Evolutionary conservation across 257 asterid genomes (phyloP).

Genomic region (Petunia secreta): DNA sequence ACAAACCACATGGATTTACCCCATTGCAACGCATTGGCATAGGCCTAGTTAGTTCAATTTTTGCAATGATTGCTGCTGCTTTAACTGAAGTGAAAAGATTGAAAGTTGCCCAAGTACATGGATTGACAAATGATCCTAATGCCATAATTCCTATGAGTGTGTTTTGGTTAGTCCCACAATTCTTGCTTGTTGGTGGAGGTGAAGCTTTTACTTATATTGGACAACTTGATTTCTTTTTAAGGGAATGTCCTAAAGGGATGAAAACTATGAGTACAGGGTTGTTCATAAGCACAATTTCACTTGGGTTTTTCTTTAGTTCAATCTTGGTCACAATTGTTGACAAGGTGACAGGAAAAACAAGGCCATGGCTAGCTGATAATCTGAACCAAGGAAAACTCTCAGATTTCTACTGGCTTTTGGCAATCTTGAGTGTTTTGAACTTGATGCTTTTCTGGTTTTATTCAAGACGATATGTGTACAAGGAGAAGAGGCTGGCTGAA

Average conservation of each 20-base stretch:
- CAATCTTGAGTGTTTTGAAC: constrained; percentile 57
- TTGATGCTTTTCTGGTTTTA: constrained; percentile 47
- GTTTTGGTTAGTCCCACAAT: constrained; percentile 76
- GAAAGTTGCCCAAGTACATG: constrained; percentile 42
- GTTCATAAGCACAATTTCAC: constrained; percentile 72
- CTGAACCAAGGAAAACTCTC: constrained; percentile 68
- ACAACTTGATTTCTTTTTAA: constrained; percentile 81
- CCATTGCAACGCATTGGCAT: constrained; percentile 67
- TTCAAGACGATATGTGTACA: constrained; percentile 72
- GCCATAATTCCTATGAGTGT: constrained; percentile 53
- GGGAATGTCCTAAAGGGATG: constrained; percentile 92
- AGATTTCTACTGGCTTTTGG: constrained; percentile 76
- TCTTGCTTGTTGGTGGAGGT: constrained; percentile 72
- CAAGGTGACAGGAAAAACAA: constrained; percentile 47
- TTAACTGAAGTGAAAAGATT: constrained; percentile 56
- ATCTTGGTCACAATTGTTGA: constrained; percentile 68
- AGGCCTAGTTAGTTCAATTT: constrained; percentile 51
- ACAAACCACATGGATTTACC: constrained; percentile 65
- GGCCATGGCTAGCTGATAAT: constrained; percentile 79
- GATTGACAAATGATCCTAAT: constrained; percentile 28
- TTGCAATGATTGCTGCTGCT: constrained; percentile 68
- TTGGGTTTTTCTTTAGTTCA: constrained; percentile 76
- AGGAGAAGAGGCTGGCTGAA: constrained; percentile 74
- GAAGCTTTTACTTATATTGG: constrained; percentile 90
- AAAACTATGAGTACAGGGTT: constrained; percentile 87